Evolutionary conservation across 176 grass and related monocot species (phyloP).

Genomic region (Dactylis glomerata): DNA sequence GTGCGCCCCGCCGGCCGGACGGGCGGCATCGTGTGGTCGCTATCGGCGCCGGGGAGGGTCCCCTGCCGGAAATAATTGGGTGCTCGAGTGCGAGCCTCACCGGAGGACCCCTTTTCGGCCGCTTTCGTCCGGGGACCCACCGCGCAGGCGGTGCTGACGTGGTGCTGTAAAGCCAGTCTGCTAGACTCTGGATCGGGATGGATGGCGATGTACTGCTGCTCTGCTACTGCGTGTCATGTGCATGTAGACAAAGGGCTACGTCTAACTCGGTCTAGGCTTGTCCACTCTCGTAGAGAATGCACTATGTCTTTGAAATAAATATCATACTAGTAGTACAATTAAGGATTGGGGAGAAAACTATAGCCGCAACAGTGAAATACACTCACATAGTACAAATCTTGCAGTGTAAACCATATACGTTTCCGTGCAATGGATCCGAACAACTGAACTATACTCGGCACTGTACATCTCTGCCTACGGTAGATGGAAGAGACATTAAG

Average conservation of each 20-base stretch:
- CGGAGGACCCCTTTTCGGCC: constrained; percentile 31
- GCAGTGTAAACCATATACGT: too few relatives aligned
- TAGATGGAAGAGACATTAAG: not conserved
- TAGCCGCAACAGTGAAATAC: not conserved
- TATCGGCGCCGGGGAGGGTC: not conserved
- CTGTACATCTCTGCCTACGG: not conserved
- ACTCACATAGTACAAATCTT: not conserved
- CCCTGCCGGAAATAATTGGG: constrained; percentile 34
- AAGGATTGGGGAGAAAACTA: not conserved
- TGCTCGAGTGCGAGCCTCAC: constrained; percentile 31
- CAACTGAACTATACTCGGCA: not conserved
- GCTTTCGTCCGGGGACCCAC: constrained; percentile 15
- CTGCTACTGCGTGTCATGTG: not conserved
- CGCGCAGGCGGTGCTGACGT: not conserved
- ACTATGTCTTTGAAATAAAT: too few relatives aligned
- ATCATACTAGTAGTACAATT: too few relatives aligned
- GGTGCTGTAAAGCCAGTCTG: not conserved
- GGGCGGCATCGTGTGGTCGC: constrained; percentile 21
- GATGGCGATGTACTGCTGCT: not conserved
- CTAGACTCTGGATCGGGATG: not conserved
- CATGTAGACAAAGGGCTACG: not conserved
- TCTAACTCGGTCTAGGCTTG: too few relatives aligned
- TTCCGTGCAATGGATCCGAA: not conserved
- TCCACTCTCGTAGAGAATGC: too few relatives aligned
- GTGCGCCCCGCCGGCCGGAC: not conserved